Base-by-base conservation (phyloP, 2,329 filamentous ascomycete species). In the Dactylellina sp. region DNA sequence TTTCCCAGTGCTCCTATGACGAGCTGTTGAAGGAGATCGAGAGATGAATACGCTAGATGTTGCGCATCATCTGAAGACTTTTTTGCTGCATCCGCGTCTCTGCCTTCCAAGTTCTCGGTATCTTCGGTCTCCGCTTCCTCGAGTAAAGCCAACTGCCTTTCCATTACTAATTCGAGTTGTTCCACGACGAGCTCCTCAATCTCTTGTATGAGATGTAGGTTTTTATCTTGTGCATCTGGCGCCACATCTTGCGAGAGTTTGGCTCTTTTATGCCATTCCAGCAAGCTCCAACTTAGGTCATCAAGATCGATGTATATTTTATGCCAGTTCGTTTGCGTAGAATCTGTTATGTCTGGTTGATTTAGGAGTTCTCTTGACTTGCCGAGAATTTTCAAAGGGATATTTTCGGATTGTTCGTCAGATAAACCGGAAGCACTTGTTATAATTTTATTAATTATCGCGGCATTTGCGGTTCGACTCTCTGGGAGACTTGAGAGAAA, bases 51-150 rank as follows among this genome's bases (percentile, higher is more conserved):
- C 7, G 63, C 70, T 28, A 74, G 70, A 66, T 74, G 70, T 46
- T 74, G 70, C 7, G 70, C 70, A 28, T 74, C 61, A 22, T 66
- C 70, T 7, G 70, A 74, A 11, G 44, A 66, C 28, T 74, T 74
- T 40, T 52, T 74, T 32, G 57, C 70, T 56, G 55, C 59, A 32
- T 66, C 70, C 14, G 70, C 61, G 24, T 66, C 56, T 12, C 49
- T 74, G 46, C 60, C 62, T 44, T 68, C 71, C 7, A 52, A 11
- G 2, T 24, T 25, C 88, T 70, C 59, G 6, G 28, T 44, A 55
- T 75, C 64, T 47, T 75, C 71, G 18, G 42, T 61, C 37, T 74
- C 61, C 6, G 63, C 63, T 60, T 75, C 55, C 35, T 70, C 71
- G 16, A 75, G 57, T 9, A 66, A 49, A 14, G 52, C 35, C 24